These are phyloP conservation scores for Neurospora sp. DNA, from an alignment of 495 filamentous ascomycete genomes.

Conservation along the genomic window DNA sequence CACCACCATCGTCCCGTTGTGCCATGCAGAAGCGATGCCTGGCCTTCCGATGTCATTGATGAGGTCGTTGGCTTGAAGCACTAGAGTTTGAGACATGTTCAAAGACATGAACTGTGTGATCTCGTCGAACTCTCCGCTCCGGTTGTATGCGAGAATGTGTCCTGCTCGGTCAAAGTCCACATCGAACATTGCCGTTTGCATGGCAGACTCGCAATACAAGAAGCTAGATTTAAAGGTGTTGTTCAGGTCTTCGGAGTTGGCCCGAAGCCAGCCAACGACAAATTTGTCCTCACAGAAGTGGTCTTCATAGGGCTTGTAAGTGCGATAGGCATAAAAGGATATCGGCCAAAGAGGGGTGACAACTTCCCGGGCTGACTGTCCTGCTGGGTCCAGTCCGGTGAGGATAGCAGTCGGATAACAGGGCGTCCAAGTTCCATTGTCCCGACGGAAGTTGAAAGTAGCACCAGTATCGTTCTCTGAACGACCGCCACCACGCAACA, in stretches of 20 bases:
- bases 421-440: no score
- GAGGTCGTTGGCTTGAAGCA: background rate
- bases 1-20: background rate
- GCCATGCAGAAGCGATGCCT: no score
- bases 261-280: conserved; percentile 16
- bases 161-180: conserved; percentile 23
- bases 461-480: no score
- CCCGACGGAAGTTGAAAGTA: no score
- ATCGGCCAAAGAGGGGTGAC: no score
- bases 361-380: no score
- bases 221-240: conserved; percentile 9
- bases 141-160: background rate
- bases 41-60: background rate
- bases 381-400: no score
- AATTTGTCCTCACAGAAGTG: background rate
- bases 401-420: no score
- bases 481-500: no score
- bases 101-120: background rate
- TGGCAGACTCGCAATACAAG: no score
- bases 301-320: no score
- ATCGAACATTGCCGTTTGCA: conserved; percentile 11
- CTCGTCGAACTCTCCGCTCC: background rate
- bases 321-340: no score
- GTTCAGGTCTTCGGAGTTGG: background rate
- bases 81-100: background rate